A percentile compares a stretch with the other conserved stretches of the same genome.
phyloP scores from a whole-genome alignment of 2,329 filamentous ascomycete genomes.

The Trichophyton simii region DNA sequence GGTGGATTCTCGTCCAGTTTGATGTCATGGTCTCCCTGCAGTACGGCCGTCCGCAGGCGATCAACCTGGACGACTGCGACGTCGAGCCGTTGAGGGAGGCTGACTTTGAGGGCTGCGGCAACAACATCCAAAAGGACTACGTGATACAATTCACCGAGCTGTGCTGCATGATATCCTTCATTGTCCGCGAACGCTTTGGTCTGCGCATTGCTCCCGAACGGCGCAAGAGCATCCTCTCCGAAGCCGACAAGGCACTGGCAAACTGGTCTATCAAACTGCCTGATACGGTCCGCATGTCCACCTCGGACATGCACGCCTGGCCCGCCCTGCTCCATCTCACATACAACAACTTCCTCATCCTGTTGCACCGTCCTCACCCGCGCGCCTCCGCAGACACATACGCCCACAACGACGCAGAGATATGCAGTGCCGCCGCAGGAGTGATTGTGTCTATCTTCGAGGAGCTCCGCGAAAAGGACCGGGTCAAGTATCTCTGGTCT shows the following conservation, averaged over 20 bases:
- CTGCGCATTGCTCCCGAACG: conserved; percentile 28
- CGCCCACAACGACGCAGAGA: conserved; percentile 34
- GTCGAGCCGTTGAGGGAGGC: conserved; percentile 33
- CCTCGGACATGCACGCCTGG: conserved; percentile 33
- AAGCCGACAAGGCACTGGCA: conserved; percentile 31
- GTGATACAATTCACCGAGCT: conserved; percentile 39
- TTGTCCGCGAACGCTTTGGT: conserved; percentile 32
- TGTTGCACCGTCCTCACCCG: conserved; percentile 34
- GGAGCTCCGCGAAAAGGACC: conserved; percentile 30
- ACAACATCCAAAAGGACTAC: conserved; percentile 33
- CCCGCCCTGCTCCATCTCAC: conserved; percentile 34
- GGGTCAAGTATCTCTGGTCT: conserved; percentile 34
- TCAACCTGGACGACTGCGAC: conserved; percentile 42
- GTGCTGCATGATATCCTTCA: conserved; percentile 39
- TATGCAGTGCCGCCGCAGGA: conserved; percentile 34
- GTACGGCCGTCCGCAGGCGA: conserved; percentile 42
- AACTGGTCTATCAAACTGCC: conserved; percentile 33
- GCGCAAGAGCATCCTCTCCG: conserved; percentile 30
- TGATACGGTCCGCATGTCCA: conserved; percentile 29
- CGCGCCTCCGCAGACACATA: conserved; percentile 33
- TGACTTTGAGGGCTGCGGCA: conserved; percentile 38
- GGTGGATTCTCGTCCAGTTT: conserved; percentile 35
- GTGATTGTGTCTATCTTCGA: conserved; percentile 36
- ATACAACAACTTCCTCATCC: conserved; percentile 36
- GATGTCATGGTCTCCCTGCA: conserved; percentile 34